A percentile compares a stretch with the other conserved stretches of the same genome.
Evolutionary conservation across 176 grass and related monocot genomes (phyloP).

Genomic region (Juncus effusus): DNA sequence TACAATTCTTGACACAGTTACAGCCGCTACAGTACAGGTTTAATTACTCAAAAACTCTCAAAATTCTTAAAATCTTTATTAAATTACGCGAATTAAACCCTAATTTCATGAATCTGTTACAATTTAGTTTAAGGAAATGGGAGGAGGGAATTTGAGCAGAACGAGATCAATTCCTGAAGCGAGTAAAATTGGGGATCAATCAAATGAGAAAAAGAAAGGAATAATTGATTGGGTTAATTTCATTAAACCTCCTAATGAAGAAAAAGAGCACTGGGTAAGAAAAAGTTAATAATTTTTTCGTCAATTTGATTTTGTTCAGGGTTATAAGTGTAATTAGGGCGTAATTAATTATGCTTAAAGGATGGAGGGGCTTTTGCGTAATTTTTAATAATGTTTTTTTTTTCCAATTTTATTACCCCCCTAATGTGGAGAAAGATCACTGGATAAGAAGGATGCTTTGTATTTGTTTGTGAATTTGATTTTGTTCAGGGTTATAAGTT

Average conservation of each 20-base stretch:
- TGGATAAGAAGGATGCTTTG: too few species aligned
- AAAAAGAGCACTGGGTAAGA: constrained; percentile 97
- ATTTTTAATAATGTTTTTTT: too few species aligned
- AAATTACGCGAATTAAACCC: constrained; percentile 20
- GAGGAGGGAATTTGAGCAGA: constrained; percentile 56
- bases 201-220: constrained; percentile 69
- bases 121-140: constrained; percentile 88
- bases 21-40: constrained; percentile 92
- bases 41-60: too few species aligned
- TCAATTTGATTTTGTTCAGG: too few species aligned
- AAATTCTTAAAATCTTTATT: constrained; percentile 3
- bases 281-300: neutral
- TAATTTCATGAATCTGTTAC: constrained; percentile 1
- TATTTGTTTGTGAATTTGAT: too few species aligned
- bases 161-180: constrained; percentile 50
- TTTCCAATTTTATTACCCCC: neutral
- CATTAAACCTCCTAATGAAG: constrained; percentile 80
- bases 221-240: constrained; percentile 86
- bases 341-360: too few species aligned
- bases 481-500: too few species aligned
- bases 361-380: too few species aligned
- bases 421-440: neutral
- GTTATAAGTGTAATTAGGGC: too few species aligned
- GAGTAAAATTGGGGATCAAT: constrained; percentile 56
- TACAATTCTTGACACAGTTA: constrained; percentile 91